phyloP scores from a whole-genome alignment of 169 alveolate genomes.

The Perkinsus chesapeaki region DNA sequence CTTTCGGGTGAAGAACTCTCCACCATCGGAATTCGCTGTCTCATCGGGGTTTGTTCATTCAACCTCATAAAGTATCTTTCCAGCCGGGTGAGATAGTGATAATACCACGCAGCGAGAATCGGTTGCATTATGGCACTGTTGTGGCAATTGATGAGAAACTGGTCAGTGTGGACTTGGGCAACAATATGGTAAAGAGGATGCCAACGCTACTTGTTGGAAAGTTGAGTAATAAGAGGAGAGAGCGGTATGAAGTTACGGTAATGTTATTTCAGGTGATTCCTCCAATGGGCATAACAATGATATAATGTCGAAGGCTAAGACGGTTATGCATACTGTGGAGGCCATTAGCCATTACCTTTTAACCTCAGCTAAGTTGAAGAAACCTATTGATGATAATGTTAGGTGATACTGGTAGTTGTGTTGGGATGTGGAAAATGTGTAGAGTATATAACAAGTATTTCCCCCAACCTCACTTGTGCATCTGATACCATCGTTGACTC shows the following conservation, averaged over 20 bases:
- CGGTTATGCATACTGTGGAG: neutral
- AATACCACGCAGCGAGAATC: neutral
- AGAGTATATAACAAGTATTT: no score
- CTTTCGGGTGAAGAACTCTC: no score
- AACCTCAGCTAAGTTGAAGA: neutral
- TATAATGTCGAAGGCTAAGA: neutral
- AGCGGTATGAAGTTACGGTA: neutral
- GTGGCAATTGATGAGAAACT: neutral
- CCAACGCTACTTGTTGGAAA: neutral
- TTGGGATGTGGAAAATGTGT: no score
- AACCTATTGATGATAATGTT: neutral
- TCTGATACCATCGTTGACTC: no score
- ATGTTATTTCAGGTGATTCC: neutral
- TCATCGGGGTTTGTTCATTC: no score
- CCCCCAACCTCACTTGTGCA: no score
- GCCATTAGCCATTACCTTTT: neutral
- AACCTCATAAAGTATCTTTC: no score
- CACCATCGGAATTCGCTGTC: no score
- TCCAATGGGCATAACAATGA: neutral
- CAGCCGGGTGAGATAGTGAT: neutral
- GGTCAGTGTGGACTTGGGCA: neutral
- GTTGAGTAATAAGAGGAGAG: neutral
- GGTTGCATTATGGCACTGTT: neutral
- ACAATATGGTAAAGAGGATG: neutral
- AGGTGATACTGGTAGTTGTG: no score